phyloP scores from a whole-genome alignment of 192 early-diverging fungal genomes.

The Coemansia sp. region DNA sequence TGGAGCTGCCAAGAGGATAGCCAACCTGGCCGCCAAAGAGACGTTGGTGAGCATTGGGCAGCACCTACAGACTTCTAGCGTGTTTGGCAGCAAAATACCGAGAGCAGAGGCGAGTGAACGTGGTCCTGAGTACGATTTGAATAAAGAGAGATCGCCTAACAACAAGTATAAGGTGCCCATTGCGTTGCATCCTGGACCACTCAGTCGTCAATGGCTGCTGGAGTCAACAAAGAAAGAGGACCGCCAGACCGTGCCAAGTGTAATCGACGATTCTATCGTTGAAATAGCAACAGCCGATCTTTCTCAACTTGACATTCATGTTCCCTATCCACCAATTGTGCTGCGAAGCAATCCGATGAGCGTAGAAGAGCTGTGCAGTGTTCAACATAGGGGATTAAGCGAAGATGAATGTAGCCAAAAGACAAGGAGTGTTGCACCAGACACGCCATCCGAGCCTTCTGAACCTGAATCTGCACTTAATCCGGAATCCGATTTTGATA shows the following conservation, averaged over 20 bases:
- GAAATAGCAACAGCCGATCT: constrained; percentile 24
- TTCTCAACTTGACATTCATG: constrained; percentile 15
- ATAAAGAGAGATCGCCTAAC: background rate
- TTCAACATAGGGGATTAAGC: background rate
- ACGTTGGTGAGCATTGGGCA: constrained; percentile 11
- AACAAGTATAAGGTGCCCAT: constrained; percentile 9
- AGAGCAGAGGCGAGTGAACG: background rate
- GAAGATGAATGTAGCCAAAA: background rate
- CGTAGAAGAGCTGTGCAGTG: background rate
- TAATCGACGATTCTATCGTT: background rate
- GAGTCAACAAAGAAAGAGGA: constrained; percentile 1
- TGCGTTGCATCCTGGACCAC: constrained; percentile 23
- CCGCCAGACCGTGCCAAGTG: background rate
- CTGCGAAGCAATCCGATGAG: constrained; percentile 15
- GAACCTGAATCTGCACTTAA: background rate
- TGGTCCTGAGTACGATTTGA: background rate
- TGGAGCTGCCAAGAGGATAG: constrained; percentile 33
- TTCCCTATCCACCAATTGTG: constrained; percentile 31
- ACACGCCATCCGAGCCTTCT: background rate
- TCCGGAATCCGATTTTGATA: background rate
- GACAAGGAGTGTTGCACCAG: background rate
- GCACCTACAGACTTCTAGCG: constrained; percentile 33
- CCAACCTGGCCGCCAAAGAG: constrained; percentile 33
- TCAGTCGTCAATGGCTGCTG: constrained; percentile 26
- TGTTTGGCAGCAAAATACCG: constrained; percentile 12